A percentile compares a stretch with the other conserved stretches of the same genome.
These are phyloP conservation scores for Cyberlindnera saturnus DNA, from an alignment of 805 yeast genomes.

Conservation along the genomic window DNA sequence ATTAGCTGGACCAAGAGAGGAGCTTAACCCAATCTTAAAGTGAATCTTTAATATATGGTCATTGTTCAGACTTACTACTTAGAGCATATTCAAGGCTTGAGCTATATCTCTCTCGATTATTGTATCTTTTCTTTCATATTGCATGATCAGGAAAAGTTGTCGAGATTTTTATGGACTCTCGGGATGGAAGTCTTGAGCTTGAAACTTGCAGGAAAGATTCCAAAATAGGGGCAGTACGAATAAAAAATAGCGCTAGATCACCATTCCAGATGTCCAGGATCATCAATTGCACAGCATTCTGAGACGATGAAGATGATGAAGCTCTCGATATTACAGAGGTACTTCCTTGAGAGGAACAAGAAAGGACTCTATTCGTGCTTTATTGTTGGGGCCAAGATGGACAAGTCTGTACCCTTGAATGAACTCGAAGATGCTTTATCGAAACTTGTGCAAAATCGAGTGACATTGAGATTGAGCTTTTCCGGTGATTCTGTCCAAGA, in stretches of 20 bases:
- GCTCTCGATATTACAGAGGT: conserved; percentile 1
- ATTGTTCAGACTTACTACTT: too few species aligned
- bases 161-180: too few species aligned
- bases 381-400: conserved; percentile 2
- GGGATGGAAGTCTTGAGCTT: too few species aligned
- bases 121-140: too few species aligned
- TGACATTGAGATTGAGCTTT: conserved; percentile 2
- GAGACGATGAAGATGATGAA: background rate
- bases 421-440: background rate
- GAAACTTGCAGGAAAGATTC: too few species aligned
- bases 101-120: too few species aligned
- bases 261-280: too few species aligned
- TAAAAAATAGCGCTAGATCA: too few species aligned
- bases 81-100: too few species aligned
- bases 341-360: conserved; percentile 4
- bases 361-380: conserved; percentile 3
- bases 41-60: background rate
- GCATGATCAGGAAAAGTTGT: too few species aligned
- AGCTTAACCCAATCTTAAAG: conserved; percentile 17
- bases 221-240: too few species aligned
- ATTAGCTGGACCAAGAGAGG: conserved; percentile 18
- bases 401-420: background rate
- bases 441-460: conserved; percentile 2
- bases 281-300: too few species aligned
- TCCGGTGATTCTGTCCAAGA: conserved; percentile 1